Evolutionary conservation across 2,329 filamentous ascomycete species (phyloP).

Genomic region (Penicillium sp.): DNA sequence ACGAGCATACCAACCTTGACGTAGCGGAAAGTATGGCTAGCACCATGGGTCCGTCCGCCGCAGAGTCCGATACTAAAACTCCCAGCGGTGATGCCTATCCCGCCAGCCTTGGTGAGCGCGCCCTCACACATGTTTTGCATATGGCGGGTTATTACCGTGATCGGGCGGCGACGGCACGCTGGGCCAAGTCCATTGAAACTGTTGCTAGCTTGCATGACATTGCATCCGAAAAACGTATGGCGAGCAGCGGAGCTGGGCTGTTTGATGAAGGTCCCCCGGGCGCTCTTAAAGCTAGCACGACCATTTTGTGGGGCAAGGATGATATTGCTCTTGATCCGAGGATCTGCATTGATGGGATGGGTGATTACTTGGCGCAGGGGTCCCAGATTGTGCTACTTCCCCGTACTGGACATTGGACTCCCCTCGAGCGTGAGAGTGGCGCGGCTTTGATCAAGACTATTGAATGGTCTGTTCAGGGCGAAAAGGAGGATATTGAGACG

Average conservation of each 20-base stretch:
- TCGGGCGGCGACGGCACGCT: slow-evolving; percentile 44
- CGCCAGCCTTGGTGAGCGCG: slow-evolving; percentile 40
- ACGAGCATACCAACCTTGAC: slow-evolving; percentile 32
- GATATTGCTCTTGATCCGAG: slow-evolving; percentile 52
- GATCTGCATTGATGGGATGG: slow-evolving; percentile 53
- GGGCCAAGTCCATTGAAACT: slow-evolving; percentile 54
- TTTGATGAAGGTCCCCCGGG: slow-evolving; percentile 48
- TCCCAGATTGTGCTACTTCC: slow-evolving; percentile 54
- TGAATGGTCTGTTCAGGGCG: slow-evolving; percentile 40
- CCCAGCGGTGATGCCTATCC: slow-evolving; percentile 39
- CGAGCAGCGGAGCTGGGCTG: slow-evolving; percentile 41
- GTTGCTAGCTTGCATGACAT: slow-evolving; percentile 50
- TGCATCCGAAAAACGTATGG: slow-evolving; percentile 31
- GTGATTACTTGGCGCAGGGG: slow-evolving; percentile 49
- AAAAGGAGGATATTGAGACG: slow-evolving; percentile 35
- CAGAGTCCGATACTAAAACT: slow-evolving; percentile 43
- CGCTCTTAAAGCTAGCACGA: slow-evolving; percentile 51
- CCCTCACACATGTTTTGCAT: slow-evolving; percentile 49
- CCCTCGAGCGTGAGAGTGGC: slow-evolving; percentile 47
- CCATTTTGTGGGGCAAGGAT: slow-evolving; percentile 53
- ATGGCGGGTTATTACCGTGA: slow-evolving; percentile 57
- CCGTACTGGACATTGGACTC: slow-evolving; percentile 54
- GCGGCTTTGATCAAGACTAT: slow-evolving; percentile 43
- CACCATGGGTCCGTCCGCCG: slow-evolving; percentile 50
- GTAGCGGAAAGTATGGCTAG: slow-evolving; percentile 51